Evolutionary conservation across 352 stramenopile genomes (phyloP).

Genomic region (Aphanomyces stellatus): DNA sequence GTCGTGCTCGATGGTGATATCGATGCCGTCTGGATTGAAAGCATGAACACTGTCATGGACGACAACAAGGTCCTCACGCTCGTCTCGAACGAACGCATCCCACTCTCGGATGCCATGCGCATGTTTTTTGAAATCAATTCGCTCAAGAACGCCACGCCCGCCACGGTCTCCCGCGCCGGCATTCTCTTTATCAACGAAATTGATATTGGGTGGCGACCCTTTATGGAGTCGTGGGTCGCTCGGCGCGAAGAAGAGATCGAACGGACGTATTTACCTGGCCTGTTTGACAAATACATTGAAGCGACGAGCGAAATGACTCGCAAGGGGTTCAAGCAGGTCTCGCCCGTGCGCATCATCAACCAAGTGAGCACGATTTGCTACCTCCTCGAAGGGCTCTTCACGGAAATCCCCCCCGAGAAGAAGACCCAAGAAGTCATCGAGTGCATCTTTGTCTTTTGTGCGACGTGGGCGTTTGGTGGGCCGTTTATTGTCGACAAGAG

Average conservation of each 20-base stretch:
- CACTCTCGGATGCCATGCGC: constrained; percentile 72
- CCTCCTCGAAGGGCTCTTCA: constrained; percentile 90
- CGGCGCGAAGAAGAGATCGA: constrained; percentile 86
- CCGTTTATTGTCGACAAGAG: constrained; percentile 91
- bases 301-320: constrained; percentile 89
- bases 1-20: constrained; percentile 84
- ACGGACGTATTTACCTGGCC: constrained; percentile 83
- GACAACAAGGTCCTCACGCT: constrained; percentile 95
- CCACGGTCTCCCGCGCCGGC: constrained; percentile 78
- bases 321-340: constrained; percentile 94
- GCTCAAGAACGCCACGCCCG: constrained; percentile 79
- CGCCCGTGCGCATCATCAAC: constrained; percentile 90
- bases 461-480: constrained; percentile 95
- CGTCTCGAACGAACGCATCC: constrained; percentile 82
- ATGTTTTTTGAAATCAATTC: constrained; percentile 90
- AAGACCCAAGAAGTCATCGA: constrained; percentile 91
- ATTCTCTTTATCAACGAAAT: constrained; percentile 86
- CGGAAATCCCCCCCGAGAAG: constrained; percentile 79
- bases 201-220: constrained; percentile 92
- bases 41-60: constrained; percentile 98
- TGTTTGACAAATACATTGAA: constrained; percentile 97
- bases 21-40: constrained; percentile 85
- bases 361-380: constrained; percentile 95
- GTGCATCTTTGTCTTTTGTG: constrained; percentile 93
- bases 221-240: constrained; percentile 95